These are phyloP conservation scores for Yamadazyma songkhlaensis DNA, from an alignment of 1,139 yeast species.

Conservation along the genomic window DNA sequence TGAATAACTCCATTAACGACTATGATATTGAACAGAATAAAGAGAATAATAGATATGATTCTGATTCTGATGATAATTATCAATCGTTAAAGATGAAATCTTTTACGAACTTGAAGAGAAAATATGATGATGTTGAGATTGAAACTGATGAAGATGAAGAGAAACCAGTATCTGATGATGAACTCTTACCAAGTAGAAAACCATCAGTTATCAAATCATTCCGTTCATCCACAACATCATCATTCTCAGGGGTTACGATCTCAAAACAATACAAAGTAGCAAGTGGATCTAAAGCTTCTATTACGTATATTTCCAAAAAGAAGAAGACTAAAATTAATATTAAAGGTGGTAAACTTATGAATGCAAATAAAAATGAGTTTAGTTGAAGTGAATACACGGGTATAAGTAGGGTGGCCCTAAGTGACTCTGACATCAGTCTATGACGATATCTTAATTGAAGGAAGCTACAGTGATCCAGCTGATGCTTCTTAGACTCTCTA, in stretches of 20 bases:
- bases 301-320: conserved; percentile 50
- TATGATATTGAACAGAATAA: conserved; percentile 32
- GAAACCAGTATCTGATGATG: conserved; percentile 34
- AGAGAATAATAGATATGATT: conserved; percentile 37
- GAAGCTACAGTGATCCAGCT: too few relatives aligned
- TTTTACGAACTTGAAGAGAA: conserved; percentile 21
- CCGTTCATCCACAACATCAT: conserved; percentile 31
- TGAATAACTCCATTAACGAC: conserved; percentile 34
- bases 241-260: conserved; percentile 55
- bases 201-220: conserved; percentile 52
- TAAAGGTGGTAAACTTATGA: conserved; percentile 4
- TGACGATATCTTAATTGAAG: too few relatives aligned
- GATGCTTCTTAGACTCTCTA: too few relatives aligned
- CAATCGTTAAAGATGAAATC: conserved; percentile 47
- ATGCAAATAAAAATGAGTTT: conserved; percentile 5
- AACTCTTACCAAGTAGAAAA: conserved; percentile 35
- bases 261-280: conserved; percentile 57
- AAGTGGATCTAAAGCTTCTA: conserved; percentile 57
- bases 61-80: conserved; percentile 45
- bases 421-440: too few relatives aligned
- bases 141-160: conserved; percentile 15
- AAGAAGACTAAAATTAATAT: conserved; percentile 7
- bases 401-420: too few relatives aligned
- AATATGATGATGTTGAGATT: conserved; percentile 16
- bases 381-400: not conserved